Conservation (phyloP, 2,329 filamentous ascomycete species). For the Trichoderma atrobrunneum region DNA sequence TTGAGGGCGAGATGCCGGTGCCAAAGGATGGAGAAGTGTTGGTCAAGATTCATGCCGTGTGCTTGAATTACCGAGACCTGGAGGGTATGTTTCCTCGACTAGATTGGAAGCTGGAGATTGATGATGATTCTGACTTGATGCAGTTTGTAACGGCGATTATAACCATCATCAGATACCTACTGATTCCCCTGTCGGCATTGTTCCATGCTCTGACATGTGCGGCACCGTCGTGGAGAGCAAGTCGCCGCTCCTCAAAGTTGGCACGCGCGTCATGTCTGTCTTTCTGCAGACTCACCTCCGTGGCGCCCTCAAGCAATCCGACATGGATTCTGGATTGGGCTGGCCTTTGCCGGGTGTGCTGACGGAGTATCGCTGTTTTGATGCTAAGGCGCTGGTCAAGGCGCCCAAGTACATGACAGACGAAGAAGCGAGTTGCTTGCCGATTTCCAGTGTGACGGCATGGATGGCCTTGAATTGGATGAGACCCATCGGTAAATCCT, state of each 20-base stretch:
- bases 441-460: conserved; percentile 61
- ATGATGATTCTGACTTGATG: background rate
- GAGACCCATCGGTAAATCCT: conserved; percentile 49
- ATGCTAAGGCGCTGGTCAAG: conserved; percentile 52
- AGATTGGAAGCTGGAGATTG: background rate
- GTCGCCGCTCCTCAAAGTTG: conserved; percentile 44
- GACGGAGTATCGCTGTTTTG: conserved; percentile 59
- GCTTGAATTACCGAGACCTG: conserved; percentile 51
- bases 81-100: conserved; percentile 37
- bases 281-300: conserved; percentile 58
- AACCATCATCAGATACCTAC: conserved; percentile 50
- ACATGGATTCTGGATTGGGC: conserved; percentile 58
- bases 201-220: conserved; percentile 70
- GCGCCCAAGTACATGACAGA: conserved; percentile 56
- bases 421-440: conserved; percentile 59
- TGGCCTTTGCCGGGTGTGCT: conserved; percentile 58
- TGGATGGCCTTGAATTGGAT: conserved; percentile 65
- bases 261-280: conserved; percentile 65
- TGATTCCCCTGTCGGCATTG: conserved; percentile 37
- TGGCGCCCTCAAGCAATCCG: conserved; percentile 55
- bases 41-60: conserved; percentile 45
- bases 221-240: conserved; percentile 51
- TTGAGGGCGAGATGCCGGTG: conserved; percentile 44
- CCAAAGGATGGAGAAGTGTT: conserved; percentile 52
- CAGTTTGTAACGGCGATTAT: conserved; percentile 65